Percentiles rank a stretch among this genome's conserved stretches.
phyloP scores from a whole-genome alignment of 2,329 filamentous ascomycete genomes.

The Penicillium thymicola region DNA sequence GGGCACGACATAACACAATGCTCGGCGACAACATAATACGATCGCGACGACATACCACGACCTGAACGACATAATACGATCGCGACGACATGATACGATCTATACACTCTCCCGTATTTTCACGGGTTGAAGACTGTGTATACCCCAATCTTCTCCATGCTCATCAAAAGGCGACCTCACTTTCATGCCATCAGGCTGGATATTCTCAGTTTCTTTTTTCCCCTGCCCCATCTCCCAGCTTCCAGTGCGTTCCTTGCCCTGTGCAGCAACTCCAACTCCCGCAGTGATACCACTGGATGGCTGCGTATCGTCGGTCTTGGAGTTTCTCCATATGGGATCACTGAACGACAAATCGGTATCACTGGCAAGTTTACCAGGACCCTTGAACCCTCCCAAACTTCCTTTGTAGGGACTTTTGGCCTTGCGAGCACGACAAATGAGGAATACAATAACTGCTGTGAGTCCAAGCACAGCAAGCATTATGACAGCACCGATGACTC shows the following conservation, averaged over 20 bases:
- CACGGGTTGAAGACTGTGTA: conserved; percentile 44
- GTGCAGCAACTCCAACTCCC: conserved; percentile 22
- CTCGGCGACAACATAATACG: neutral
- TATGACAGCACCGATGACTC: conserved; percentile 56
- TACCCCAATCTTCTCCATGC: conserved; percentile 37
- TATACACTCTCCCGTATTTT: conserved; percentile 48
- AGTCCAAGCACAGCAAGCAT: conserved; percentile 48
- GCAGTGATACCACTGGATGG: conserved; percentile 20
- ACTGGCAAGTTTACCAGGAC: conserved; percentile 51
- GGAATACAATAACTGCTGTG: conserved; percentile 38
- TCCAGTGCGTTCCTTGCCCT: conserved; percentile 52
- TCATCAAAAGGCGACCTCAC: conserved; percentile 44
- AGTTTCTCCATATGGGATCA: conserved; percentile 40
- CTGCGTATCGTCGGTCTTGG: conserved; percentile 31
- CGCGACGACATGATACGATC: neutral
- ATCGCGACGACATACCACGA: neutral
- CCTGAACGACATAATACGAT: neutral
- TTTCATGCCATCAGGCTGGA: neutral
- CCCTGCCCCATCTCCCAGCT: conserved; percentile 55
- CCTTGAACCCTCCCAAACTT: conserved; percentile 55
- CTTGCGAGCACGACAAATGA: conserved; percentile 48
- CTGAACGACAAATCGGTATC: conserved; percentile 52
- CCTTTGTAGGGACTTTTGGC: conserved; percentile 33
- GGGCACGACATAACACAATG: neutral
- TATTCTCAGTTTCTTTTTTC: conserved; percentile 24